Evolutionary conservation across 2,329 filamentous ascomycete species (phyloP).

Genomic region (Aspergillus latus): DNA sequence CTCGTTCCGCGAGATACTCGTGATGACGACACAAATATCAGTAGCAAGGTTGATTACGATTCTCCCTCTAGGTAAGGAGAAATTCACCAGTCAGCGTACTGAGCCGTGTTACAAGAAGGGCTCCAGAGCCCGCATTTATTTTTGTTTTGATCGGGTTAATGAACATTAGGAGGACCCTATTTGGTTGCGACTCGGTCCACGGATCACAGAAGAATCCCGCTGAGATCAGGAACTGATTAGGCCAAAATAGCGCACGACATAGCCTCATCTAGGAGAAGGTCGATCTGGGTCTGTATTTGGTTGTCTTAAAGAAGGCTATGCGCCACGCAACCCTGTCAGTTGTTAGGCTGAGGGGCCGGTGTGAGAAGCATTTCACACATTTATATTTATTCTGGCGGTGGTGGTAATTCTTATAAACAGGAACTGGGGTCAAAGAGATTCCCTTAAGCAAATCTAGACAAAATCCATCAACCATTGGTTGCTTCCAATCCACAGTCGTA

Average conservation of each 20-base stretch:
- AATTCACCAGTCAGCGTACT: too few relatives aligned
- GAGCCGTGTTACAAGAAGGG: neutral
- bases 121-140: neutral
- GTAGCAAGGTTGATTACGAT: conserved; percentile 1
- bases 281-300: neutral
- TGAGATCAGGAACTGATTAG: too few relatives aligned
- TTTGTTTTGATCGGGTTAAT: neutral
- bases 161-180: neutral
- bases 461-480: neutral
- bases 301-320: neutral
- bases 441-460: too few relatives aligned
- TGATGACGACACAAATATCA: conserved; percentile 10
- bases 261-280: neutral
- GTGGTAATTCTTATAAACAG: too few relatives aligned
- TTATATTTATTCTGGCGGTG: too few relatives aligned
- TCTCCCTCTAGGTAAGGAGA: neutral
- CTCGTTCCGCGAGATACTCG: conserved; percentile 12
- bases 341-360: neutral
- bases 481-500: neutral
- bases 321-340: neutral
- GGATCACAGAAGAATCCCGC: too few relatives aligned
- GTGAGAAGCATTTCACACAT: too few relatives aligned
- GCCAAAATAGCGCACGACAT: too few relatives aligned
- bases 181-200: neutral
- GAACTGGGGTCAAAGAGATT: too few relatives aligned